These are phyloP conservation scores for Alternaria brassicicola DNA, from an alignment of 2,329 filamentous ascomycete species.

Conservation along the genomic window DNA sequence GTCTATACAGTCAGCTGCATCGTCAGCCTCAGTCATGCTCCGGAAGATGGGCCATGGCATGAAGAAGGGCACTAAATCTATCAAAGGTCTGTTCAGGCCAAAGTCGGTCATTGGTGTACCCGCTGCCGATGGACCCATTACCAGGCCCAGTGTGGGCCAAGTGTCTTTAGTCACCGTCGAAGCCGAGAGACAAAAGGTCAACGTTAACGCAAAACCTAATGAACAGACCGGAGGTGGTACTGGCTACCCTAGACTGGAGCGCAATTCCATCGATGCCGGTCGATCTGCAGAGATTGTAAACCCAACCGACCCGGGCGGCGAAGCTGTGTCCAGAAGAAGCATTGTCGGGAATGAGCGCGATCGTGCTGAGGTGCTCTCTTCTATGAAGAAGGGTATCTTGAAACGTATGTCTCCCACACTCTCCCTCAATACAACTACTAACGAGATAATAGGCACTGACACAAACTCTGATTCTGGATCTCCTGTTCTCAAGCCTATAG, in stretches of 20 bases:
- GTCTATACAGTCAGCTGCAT: slow-evolving; percentile 87
- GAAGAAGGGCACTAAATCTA: slow-evolving; percentile 88
- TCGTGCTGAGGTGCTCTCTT: slow-evolving; percentile 86
- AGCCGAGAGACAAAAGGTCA: slow-evolving; percentile 84
- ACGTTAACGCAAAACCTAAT: slow-evolving; percentile 73
- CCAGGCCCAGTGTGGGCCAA: slow-evolving; percentile 74
- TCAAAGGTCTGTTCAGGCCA: slow-evolving; percentile 92
- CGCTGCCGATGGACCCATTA: slow-evolving; percentile 68
- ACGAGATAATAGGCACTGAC: slow-evolving; percentile 47
- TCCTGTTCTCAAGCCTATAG: slow-evolving; percentile 68
- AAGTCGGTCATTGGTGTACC: slow-evolving; percentile 87
- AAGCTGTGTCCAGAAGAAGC: slow-evolving; percentile 73
- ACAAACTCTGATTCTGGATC: slow-evolving; percentile 70
- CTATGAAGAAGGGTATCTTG: slow-evolving; percentile 92
- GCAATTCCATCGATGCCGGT: slow-evolving; percentile 75
- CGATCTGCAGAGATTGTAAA: slow-evolving; percentile 56
- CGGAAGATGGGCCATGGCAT: slow-evolving; percentile 99
- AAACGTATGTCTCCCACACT: slow-evolving; percentile 69
- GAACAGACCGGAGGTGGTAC: slow-evolving; percentile 74
- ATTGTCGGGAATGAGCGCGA: slow-evolving; percentile 90
- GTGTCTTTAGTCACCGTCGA: slow-evolving; percentile 97
- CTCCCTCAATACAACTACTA: slow-evolving; percentile 21
- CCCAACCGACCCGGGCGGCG: slow-evolving; percentile 36
- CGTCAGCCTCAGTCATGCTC: slow-evolving; percentile 90
- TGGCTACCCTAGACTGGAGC: slow-evolving; percentile 82